Conservation (phyloP, 345 rosid species). For the Stellera chamaejasme region DNA sequence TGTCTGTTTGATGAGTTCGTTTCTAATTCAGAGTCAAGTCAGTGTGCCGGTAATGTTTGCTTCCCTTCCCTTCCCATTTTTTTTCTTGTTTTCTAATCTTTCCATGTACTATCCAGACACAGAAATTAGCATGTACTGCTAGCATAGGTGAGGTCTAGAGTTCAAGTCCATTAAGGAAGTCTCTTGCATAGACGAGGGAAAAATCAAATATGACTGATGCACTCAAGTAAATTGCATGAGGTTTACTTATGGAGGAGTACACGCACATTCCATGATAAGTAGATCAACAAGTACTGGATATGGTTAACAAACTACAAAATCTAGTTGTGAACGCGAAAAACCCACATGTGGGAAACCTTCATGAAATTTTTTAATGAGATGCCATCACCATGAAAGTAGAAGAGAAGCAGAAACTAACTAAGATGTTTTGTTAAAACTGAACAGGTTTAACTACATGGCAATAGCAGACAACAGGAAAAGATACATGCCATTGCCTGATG, state of each 20-base stretch:
- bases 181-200: no score
- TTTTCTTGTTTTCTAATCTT: background rate
- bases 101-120: background rate
- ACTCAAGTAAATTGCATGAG: no score
- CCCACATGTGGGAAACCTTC: no score
- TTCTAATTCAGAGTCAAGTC: conserved; percentile 1
- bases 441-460: conserved; percentile 83
- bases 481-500: conserved; percentile 83
- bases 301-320: no score
- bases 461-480: conserved; percentile 77
- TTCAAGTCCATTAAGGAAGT: no score
- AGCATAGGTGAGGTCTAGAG: no score
- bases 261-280: no score
- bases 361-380: background rate
- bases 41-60: background rate
- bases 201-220: no score
- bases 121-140: no score
- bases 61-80: background rate
- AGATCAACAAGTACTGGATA: no score
- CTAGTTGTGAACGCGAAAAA: no score
- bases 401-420: background rate
- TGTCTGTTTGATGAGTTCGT: background rate
- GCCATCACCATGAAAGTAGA: background rate
- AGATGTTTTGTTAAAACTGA: background rate
- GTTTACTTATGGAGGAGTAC: no score